Base-by-base conservation (phyloP, 371 early-diverging fungal genomes). In the Chytridium lagenaria region DNA sequence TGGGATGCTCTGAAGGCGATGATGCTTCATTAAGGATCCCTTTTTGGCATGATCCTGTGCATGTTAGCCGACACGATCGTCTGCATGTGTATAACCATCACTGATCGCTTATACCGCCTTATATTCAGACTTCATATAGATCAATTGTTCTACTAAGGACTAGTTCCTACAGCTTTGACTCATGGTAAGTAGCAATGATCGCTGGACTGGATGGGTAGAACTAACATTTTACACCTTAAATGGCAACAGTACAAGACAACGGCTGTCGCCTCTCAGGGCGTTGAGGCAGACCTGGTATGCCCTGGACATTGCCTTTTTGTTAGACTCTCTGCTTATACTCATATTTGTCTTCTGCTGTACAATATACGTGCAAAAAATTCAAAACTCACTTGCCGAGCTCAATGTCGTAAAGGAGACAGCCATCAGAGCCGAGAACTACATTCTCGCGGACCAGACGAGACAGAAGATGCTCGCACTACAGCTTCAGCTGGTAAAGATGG, bases 321-420 rank as follows among this genome's bases (percentile, higher is more conserved):
- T 38, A 34, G 10, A 31, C 38, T 7, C 44, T 44, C 38, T 40
- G 16, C 38, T 12, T 16, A 31, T 40, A 34, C 10, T 33, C 63
- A 19, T n/a, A 23, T 2, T 10, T 5, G 26, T 67, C 68, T 15
- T 30, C 12, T 63, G 36, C 10, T 33, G 16, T 15, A n/a, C 81
- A 76, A 68, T 82, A 34, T 84, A 84, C 74, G 72, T 84, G 49
- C 73, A 80, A 40, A 80, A 80, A 70, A 76, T 84, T 10, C 76
- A 76, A 36, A 75, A 68, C 33, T 77, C 70, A 28, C 55, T 84
- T 38, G 51, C 50, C 55, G 84, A 84, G 40, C 64, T 82, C 75
- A 30, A 61, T 68, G 63, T 63, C 30, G 71, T 77, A 37, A 84
- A 84, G 67, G 80, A 84, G 51, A 72, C 67, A 50, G 84, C 84